Evolutionary conservation across 108 stramenopile species (phyloP).

Genomic region (Phaeodactylum tricornutum): DNA sequence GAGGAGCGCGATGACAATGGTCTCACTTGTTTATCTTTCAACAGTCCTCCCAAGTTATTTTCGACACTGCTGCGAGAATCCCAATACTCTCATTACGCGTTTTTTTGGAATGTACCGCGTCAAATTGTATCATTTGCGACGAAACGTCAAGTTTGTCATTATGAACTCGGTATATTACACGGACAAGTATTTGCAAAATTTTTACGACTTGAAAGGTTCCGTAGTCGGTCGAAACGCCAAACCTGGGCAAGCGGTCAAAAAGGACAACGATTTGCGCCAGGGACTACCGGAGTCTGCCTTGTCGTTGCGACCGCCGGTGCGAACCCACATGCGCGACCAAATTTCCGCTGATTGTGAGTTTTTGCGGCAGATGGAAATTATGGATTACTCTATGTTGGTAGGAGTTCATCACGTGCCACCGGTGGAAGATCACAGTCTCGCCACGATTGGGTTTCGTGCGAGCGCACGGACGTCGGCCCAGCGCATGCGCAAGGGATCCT

Average conservation of each 20-base stretch:
- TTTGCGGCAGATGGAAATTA: conserved; percentile 76
- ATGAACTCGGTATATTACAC: conserved; percentile 92
- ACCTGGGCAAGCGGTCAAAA: conserved; percentile 77
- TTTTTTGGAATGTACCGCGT: conserved; percentile 99
- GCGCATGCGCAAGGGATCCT: conserved; percentile 16
- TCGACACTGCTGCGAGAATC: conserved; percentile 83
- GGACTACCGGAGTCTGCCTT: conserved; percentile 51
- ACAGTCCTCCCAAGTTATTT: conserved; percentile 92
- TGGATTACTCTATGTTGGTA: conserved; percentile 93
- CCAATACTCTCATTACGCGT: conserved; percentile 86
- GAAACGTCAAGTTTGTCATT: conserved; percentile 89
- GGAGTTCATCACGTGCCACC: conserved; percentile 80
- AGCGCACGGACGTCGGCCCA: conserved; percentile 43
- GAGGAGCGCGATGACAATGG: background rate
- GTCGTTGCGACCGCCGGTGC: conserved; percentile 32
- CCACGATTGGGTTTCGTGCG: conserved; percentile 6
- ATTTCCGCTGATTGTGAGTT: conserved; percentile 68
- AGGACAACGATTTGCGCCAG: conserved; percentile 80
- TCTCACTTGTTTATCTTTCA: conserved; percentile 1
- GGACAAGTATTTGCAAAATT: conserved; percentile 65
- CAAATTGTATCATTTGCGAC: conserved; percentile 84
- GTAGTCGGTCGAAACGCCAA: conserved; percentile 68
- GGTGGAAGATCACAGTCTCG: conserved; percentile 9
- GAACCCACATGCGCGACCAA: conserved; percentile 56
- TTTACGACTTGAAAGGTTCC: conserved; percentile 94